Percentiles rank a stretch among this genome's conserved stretches.
Conservation (phyloP, 2,329 filamentous ascomycete genomes). For the Aspergillus sp. region DNA sequence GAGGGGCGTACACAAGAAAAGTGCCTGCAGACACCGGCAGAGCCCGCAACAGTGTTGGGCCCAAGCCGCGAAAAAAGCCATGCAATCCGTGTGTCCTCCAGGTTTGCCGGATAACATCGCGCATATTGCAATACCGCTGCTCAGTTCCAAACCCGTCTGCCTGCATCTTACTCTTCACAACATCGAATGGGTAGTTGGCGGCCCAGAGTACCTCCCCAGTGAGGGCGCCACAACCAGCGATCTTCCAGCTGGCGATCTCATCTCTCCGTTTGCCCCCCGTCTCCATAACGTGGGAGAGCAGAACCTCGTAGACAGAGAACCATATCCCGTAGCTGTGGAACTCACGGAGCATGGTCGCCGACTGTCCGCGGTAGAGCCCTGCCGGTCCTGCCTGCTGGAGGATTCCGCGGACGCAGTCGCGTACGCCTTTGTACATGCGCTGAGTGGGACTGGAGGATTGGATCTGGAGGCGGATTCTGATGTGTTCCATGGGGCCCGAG, state of each 20-base stretch:
- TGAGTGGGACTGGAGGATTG: constrained; percentile 74
- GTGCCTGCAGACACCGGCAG: constrained; percentile 94
- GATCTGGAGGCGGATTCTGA: constrained; percentile 85
- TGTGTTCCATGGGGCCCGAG: constrained; percentile 85
- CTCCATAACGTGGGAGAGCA: constrained; percentile 85
- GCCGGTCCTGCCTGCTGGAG: constrained; percentile 53
- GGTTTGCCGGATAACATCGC: constrained; percentile 72
- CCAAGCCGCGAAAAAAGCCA: constrained; percentile 89
- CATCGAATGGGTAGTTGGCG: constrained; percentile 83
- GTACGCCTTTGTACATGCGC: constrained; percentile 66
- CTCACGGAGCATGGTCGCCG: constrained; percentile 77
- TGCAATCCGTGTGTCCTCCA: constrained; percentile 61
- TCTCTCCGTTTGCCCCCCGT: constrained; percentile 61
- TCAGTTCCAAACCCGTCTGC: constrained; percentile 70
- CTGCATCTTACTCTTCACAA: constrained; percentile 98
- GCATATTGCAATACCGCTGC: constrained; percentile 65
- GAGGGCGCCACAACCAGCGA: constrained; percentile 82
- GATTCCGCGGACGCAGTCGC: constrained; percentile 78
- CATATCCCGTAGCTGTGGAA: constrained; percentile 86
- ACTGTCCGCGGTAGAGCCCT: constrained; percentile 78
- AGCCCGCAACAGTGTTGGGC: constrained; percentile 77
- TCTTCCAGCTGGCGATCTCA: constrained; percentile 67
- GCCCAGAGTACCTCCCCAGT: constrained; percentile 90
- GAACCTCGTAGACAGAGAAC: constrained; percentile 59
- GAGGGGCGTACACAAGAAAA: too few species aligned